phyloP scores from a whole-genome alignment of 2,329 filamentous ascomycete genomes.

The Cladophialophora immunda region DNA sequence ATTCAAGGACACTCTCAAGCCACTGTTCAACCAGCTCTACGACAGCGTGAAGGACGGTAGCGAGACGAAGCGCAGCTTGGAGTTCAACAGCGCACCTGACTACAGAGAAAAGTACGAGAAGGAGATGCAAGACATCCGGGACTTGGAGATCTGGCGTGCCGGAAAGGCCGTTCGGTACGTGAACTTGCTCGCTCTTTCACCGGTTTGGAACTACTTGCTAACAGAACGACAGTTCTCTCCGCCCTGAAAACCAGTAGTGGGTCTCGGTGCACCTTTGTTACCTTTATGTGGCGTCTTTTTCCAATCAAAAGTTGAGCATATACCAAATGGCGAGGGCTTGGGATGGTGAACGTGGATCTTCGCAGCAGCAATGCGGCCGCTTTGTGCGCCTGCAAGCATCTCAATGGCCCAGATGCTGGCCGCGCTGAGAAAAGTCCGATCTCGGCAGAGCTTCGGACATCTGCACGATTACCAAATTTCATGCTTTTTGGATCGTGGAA shows the following conservation, averaged over 20 bases:
- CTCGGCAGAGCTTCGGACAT: slow-evolving; percentile 22
- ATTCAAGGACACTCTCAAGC: slow-evolving; percentile 99
- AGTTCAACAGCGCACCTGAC: slow-evolving; percentile 95
- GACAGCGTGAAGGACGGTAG: slow-evolving; percentile 87
- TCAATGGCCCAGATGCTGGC: not conserved
- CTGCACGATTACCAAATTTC: slow-evolving; percentile 12
- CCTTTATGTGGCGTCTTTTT: slow-evolving; percentile 30
- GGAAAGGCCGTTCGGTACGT: slow-evolving; percentile 92
- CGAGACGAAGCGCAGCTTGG: slow-evolving; percentile 95
- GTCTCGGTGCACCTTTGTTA: not conserved
- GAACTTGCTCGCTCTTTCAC: not conserved
- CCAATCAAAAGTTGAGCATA: slow-evolving; percentile 28
- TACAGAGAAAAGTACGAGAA: slow-evolving; percentile 98
- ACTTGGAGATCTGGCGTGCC: slow-evolving; percentile 98
- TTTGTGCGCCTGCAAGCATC: not conserved
- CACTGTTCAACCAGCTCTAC: slow-evolving; percentile 97
- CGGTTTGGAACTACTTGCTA: slow-evolving; percentile 37
- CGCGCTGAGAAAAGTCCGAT: not conserved
- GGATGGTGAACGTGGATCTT: slow-evolving; percentile 17
- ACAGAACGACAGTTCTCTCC: slow-evolving; percentile 67
- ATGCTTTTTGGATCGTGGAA: not conserved
- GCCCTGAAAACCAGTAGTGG: slow-evolving; percentile 77
- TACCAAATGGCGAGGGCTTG: slow-evolving; percentile 24
- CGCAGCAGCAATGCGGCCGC: slow-evolving; percentile 19
- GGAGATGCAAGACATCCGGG: slow-evolving; percentile 98